Evolutionary conservation across 805 yeast species (phyloP), one percentile per base, ranked within the genome.

Genomic region (Komagataella mondaviorum): DNA sequence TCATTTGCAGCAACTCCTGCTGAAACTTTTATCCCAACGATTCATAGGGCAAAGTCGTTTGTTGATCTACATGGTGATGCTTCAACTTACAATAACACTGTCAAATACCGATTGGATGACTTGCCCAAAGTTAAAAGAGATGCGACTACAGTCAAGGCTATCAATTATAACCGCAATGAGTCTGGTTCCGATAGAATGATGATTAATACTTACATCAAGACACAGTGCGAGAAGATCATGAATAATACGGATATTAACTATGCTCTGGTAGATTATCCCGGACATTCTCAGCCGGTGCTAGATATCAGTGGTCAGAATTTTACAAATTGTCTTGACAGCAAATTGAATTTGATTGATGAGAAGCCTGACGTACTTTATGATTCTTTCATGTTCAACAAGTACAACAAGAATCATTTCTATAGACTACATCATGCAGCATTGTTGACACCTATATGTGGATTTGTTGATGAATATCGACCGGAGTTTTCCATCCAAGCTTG

Each of bases 401-500:
- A 84, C 59, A 89, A 91, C 64, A 82, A 81, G 60, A 30, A 30
- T 30, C 39, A 30, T 30, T 30, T 30, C 5, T 30, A 30, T 30
- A 30, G 39, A 10, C 14, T 30, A 30, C 39, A 30, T 30, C 39
- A 30, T 30, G 39, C 39, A 10, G 59, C 58, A 17, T 22, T 48
- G 20, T 46, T 55, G 49, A 43, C 24, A 12, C 57, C 57, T 2
- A 39, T 55, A 10, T 51, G 52, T 1, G 71, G 71, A 4, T 78
- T 71, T 56, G 62, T 71, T 3, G 78, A 76, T 23, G 77, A 75
- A 53, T 78, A 69, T 55, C 60, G 80, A 46, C 77, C 80, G 0
- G 82, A 77, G 55, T 78, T 72, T 56, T 61, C 66, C 12, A 54
- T 78, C 23, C 78, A 75, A 65, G 70, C 80, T 30, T 78, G 82